These are phyloP conservation scores for Chaetomium sp. DNA, from an alignment of 2,329 filamentous ascomycete species.

Conservation along the genomic window DNA sequence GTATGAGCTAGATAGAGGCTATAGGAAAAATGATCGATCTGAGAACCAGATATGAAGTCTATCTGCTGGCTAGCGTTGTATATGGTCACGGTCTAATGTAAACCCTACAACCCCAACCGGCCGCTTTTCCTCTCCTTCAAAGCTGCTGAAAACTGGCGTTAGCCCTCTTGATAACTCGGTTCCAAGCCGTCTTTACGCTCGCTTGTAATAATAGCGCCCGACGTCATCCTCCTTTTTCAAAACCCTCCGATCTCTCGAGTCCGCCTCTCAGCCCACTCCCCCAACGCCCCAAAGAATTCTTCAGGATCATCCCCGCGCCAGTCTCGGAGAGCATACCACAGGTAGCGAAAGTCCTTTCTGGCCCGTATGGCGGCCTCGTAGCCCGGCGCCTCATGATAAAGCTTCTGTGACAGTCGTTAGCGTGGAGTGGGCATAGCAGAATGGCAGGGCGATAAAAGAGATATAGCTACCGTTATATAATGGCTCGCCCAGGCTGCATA, in stretches of 20 bases:
- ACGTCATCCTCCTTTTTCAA: too few relatives aligned
- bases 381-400: background rate
- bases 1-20: too few relatives aligned
- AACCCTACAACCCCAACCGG: too few relatives aligned
- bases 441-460: background rate
- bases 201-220: too few relatives aligned
- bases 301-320: background rate
- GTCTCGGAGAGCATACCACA: background rate
- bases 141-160: too few relatives aligned
- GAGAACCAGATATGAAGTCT: too few relatives aligned
- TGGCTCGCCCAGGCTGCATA: background rate
- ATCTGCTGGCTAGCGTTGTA: too few relatives aligned
- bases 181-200: too few relatives aligned
- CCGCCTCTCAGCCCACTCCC: background rate
- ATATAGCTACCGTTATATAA: background rate
- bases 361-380: background rate
- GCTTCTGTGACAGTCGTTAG: background rate
- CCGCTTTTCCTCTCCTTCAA: too few relatives aligned
- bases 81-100: too few relatives aligned
- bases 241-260: background rate
- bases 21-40: too few relatives aligned
- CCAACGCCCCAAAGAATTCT: background rate
- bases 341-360: background rate
- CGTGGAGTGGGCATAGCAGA: background rate
- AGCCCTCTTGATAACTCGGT: too few relatives aligned